Base-by-base conservation (phyloP, 768 basidiomycete species). In the Pulveroboletus sp. region DNA sequence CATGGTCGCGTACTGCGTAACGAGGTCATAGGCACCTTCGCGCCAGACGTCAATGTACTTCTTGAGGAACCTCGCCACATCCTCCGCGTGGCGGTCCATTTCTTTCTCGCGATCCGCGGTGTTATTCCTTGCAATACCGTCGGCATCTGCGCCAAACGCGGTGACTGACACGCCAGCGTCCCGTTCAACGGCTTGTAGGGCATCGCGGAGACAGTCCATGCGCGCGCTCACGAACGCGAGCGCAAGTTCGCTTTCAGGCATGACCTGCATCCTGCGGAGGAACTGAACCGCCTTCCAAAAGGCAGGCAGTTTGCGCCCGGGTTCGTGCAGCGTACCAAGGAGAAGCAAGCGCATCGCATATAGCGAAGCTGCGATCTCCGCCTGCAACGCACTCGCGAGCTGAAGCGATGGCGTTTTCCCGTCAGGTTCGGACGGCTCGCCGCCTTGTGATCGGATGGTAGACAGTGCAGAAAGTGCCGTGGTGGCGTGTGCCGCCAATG, bases 281-380 rank as follows among this genome's bases (percentile, higher is more conserved):
- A 93, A 94, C 47, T 82, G 86, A 35, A 93, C 82, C 3, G 92
- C 83, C 65, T 93, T 94, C 82, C 91, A 93, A 22, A 95, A 76
- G 1, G 84, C 83, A 12, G 93, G 94, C 0, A 95, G 77, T 66
- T 95, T 95, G 51, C 78, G 72, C 48, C 85, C 83, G 1, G 89
- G 88, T 56, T 89, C 93, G 53, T 89, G 81, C 4, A 96, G 74
- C 2, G 87, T 82, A 37, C 76, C 75, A 10, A 97, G 73, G 13
- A 97, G 81, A 43, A 92, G 85, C 9, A 82, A 71, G 13, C 88
- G 79, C 84, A 94, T 91, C 29, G 72, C 64, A 26, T 69, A 68
- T 38, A 84, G 73, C 42, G 86, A 85, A 54, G 78, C 75, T 47
- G 83, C 79, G 23, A 85, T 82, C 65, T 89, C 83, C 22, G 79